Base-by-base conservation (phyloP, 352 stramenopile genomes). In the Pythium dissimile region DNA sequence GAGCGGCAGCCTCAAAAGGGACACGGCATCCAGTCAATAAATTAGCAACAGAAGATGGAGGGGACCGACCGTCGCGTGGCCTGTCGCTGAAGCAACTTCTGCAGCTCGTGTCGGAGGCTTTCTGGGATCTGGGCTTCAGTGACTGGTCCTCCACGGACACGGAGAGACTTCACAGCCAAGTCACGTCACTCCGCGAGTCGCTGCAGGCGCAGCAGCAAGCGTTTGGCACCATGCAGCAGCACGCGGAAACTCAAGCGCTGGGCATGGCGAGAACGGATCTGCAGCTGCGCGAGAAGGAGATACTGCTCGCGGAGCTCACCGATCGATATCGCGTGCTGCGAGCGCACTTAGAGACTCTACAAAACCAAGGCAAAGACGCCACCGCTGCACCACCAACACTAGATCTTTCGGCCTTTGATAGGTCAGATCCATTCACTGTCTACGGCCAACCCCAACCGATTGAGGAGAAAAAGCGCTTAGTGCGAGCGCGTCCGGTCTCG, bases 231-330 rank as follows among this genome's bases (percentile, higher is more conserved):
- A 34, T 73, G 1, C 51, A 66, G 23, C 27, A 46, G 2, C 43
- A 58, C 11, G 35, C 34, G 0, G 43, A 71, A 10, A 30, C 52
- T 5, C 77, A 87, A 32, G 62, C 61, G 1, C 50, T 89, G 54
- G 31, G 64, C 4, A 54, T 86, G 1, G 64, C 73, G 5, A 72
- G 67, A 38, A 58, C 60, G 0, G 63, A 83, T 21, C 59, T 89
- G 39, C 52, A 71, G 24, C 57, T 80, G 16, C 66, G 77, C 2
- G 79, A 89, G 53, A 87, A 86, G 9, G 73, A 85, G n/a, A 66
- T 75, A 8, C 31, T 89, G 34, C 54, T 89, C 15, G 65, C 62
- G 2, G 75, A 84, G 27, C 62, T 89, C 16, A 86, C 69, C 0
- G 64, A 67, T 2, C 72, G 75, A 8, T 82, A 78, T 51, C 75